These are phyloP conservation scores for Botryosphaeria agaves DNA, from an alignment of 2,329 filamentous ascomycete species.

Conservation along the genomic window DNA sequence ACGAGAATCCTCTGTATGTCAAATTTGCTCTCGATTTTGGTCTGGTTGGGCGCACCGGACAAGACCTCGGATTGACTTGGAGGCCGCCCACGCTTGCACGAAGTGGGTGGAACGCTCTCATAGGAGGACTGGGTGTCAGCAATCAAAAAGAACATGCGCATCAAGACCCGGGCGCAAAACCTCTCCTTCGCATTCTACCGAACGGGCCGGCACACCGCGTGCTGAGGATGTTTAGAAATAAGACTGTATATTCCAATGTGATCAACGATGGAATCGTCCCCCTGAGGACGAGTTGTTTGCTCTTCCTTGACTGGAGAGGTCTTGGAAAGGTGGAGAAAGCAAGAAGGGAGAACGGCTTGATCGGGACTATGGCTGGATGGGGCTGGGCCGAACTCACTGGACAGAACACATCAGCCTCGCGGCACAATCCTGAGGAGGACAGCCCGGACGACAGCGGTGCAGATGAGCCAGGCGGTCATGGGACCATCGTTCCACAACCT, in stretches of 20 bases:
- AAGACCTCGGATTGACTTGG: conserved; percentile 92
- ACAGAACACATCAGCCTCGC: conserved; percentile 37
- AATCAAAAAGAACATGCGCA: conserved; percentile 33
- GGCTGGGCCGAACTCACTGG: conserved; percentile 86
- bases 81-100: conserved; percentile 69
- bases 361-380: conserved; percentile 85
- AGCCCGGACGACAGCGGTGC: conserved; percentile 11
- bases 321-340: conserved; percentile 89
- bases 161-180: conserved; percentile 68
- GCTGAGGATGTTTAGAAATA: conserved; percentile 71
- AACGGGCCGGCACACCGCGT: conserved; percentile 82
- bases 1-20: conserved; percentile 94
- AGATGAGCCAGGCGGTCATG: conserved; percentile 8
- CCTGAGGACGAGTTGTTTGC: conserved; percentile 80
- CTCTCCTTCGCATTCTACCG: conserved; percentile 71
- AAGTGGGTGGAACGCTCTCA: conserved; percentile 77
- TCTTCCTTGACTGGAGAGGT: conserved; percentile 94
- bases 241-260: conserved; percentile 90
- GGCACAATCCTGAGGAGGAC: conserved; percentile 9
- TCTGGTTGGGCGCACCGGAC: conserved; percentile 84
- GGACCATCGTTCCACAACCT: conserved; percentile 49
- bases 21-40: conserved; percentile 95
- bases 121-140: conserved; percentile 59
- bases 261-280: conserved; percentile 97
- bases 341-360: conserved; percentile 73